Conservation (phyloP, 139 green algal genomes). For the Prasinococcaceae sp. region DNA sequence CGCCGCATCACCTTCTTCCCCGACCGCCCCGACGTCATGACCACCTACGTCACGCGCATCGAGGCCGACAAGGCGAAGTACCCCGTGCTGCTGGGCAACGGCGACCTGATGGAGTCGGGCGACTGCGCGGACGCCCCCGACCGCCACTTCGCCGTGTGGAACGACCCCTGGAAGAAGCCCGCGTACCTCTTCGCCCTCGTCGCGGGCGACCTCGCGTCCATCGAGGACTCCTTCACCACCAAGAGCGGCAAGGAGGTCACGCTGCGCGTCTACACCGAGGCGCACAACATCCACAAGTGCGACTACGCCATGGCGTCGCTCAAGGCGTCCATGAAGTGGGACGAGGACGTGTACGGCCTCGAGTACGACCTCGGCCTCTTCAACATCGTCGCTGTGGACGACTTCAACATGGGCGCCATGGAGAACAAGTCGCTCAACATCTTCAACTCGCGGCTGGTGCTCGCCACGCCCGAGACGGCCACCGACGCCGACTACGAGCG, state of each 20-base stretch:
- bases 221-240: conserved; percentile 75
- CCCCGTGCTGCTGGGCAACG: conserved; percentile 92
- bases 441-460: conserved; percentile 58
- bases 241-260: conserved; percentile 50
- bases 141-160: conserved; percentile 54
- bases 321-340: conserved; percentile 85
- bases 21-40: not conserved
- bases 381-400: conserved; percentile 66
- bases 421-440: conserved; percentile 98
- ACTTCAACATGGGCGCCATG: conserved; percentile 82
- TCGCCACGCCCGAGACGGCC: conserved; percentile 76
- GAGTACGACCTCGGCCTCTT: conserved; percentile 98
- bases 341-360: conserved; percentile 70
- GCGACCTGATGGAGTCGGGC: conserved; percentile 78
- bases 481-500: conserved; percentile 81
- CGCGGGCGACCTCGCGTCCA: conserved; percentile 60
- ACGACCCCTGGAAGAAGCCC: conserved; percentile 90
- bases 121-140: conserved; percentile 32
- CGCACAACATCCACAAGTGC: conserved; percentile 50
- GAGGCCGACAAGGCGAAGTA: conserved; percentile 74
- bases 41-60: conserved; percentile 66
- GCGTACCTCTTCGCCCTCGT: conserved; percentile 98
- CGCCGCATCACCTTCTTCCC: conserved; percentile 86
- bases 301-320: conserved; percentile 80
- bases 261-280: conserved; percentile 71